These are phyloP conservation scores for Byssochlamys sp. DNA, from an alignment of 2,329 filamentous ascomycete genomes.

Conservation along the genomic window DNA sequence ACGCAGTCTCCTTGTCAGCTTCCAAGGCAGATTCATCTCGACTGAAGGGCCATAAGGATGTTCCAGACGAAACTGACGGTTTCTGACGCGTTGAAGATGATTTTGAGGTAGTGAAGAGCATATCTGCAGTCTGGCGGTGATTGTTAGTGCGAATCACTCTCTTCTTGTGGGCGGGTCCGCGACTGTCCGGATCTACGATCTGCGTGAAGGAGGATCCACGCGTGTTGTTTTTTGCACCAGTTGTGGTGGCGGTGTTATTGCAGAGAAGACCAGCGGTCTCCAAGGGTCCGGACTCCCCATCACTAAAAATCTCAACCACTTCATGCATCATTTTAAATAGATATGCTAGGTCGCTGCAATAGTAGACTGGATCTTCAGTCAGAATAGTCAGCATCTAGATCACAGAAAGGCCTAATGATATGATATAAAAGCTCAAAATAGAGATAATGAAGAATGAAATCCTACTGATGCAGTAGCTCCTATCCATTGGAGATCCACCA, in stretches of 20 bases:
- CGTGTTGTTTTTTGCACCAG: background rate
- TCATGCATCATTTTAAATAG: background rate
- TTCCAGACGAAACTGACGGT: background rate
- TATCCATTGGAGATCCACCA: background rate
- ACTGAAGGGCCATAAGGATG: background rate
- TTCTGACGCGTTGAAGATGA: background rate
- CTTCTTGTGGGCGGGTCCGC: background rate
- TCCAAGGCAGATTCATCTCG: background rate
- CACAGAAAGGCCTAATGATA: background rate
- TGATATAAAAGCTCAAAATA: background rate
- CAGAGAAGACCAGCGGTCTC: background rate
- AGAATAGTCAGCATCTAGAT: background rate
- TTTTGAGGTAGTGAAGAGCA: background rate
- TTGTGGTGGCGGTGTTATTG: background rate
- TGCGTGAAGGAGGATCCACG: background rate
- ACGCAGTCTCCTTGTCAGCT: slow-evolving; percentile 3
- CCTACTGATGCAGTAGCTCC: background rate
- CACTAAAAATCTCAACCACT: background rate
- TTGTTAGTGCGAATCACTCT: background rate
- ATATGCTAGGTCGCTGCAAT: background rate
- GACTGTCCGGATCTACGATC: background rate
- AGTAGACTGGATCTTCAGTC: background rate
- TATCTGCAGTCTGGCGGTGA: background rate
- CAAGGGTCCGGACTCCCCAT: background rate
- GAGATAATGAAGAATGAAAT: background rate